Base-by-base conservation (phyloP, 2,329 filamentous ascomycete genomes). In the Trichoderma citrinoviride region DNA sequence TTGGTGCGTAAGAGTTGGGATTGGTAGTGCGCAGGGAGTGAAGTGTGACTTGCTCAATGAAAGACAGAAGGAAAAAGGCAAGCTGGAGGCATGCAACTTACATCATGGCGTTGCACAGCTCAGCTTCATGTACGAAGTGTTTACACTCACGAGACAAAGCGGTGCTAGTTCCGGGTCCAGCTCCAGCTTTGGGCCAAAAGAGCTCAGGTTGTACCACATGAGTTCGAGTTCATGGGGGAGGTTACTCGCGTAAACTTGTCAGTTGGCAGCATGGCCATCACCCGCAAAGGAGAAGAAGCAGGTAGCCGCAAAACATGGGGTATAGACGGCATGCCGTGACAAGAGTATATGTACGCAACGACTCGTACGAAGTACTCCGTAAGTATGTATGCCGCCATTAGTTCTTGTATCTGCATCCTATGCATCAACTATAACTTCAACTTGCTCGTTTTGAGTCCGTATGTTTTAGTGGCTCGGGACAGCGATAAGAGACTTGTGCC, bases 381-480 rank as follows among this genome's bases (percentile, higher is more conserved):
- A 12, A 37, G 2, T 12, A 37, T 33, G 29, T 33, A 33, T 10
- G 29, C 29, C 8, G 1, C 29, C 29, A 8, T 33, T 33, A 33
- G 2, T n/a, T n/a, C n/a, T n/a, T n/a, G n/a, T 33, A 33, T 33
- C 29, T 33, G 29, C 29, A 2, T 33, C 29, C 29, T 33, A 8
- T 33, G 29, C n/a, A n/a, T n/a, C n/a, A n/a, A n/a, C n/a, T n/a
- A n/a, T n/a, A n/a, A n/a, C n/a, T n/a, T n/a, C n/a, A n/a, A n/a
- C n/a, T n/a, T n/a, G n/a, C n/a, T n/a, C n/a, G n/a, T n/a, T n/a
- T 47, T 58, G n/a, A 23, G 50, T 19, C 55, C 41, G 43, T 17
- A 29, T 40, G 44, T 41, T 60, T 41, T 60, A 50, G 56, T 27
- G 56, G 56, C 44, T 50, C 33, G 27, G 44, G 33, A 50, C 46